Evolutionary conservation across 2,329 filamentous ascomycete genomes (phyloP).

Genomic region (Dactylonectria estremocensis): DNA sequence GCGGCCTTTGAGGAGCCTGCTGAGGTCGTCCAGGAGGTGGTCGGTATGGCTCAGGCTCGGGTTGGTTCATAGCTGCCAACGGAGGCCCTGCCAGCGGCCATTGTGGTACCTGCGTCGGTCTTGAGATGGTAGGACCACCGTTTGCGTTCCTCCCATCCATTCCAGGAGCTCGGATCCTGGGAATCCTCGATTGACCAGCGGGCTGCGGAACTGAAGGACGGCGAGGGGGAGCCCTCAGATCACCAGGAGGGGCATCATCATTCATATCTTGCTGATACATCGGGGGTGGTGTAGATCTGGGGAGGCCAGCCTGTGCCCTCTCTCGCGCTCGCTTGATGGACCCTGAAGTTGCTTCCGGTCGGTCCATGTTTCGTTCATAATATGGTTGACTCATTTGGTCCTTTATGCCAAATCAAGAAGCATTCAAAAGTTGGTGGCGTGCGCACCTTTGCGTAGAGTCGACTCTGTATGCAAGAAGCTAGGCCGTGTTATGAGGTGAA

Average conservation of each 20-base stretch:
- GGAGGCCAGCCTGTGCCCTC: conserved; percentile 61
- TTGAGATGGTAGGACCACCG: conserved; percentile 64
- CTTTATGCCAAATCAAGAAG: conserved; percentile 41
- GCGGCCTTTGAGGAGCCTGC: conserved; percentile 70
- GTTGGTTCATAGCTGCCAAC: conserved; percentile 50
- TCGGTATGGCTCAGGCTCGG: conserved; percentile 61
- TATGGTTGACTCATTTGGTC: conserved; percentile 69
- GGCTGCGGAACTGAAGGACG: conserved; percentile 46
- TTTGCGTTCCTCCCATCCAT: conserved; percentile 42
- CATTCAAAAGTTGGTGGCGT: conserved; percentile 38
- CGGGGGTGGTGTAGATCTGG: conserved; percentile 42
- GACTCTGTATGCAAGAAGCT: conserved; percentile 44
- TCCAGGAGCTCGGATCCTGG: conserved; percentile 36
- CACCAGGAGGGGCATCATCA: conserved; percentile 46
- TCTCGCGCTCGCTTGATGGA: conserved; percentile 71
- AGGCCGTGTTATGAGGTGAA: conserved; percentile 32
- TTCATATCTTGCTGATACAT: conserved; percentile 45
- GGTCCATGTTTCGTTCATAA: conserved; percentile 70
- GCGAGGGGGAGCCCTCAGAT: conserved; percentile 46
- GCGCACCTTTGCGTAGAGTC: conserved; percentile 38
- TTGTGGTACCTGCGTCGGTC: conserved; percentile 67
- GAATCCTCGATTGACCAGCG: conserved; percentile 36
- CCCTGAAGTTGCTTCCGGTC: conserved; percentile 59
- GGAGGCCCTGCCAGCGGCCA: conserved; percentile 66
- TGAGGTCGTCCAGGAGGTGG: conserved; percentile 66